These are phyloP conservation scores for Hypomyces rosellus DNA, from an alignment of 2,329 filamentous ascomycete genomes.

Conservation along the genomic window DNA sequence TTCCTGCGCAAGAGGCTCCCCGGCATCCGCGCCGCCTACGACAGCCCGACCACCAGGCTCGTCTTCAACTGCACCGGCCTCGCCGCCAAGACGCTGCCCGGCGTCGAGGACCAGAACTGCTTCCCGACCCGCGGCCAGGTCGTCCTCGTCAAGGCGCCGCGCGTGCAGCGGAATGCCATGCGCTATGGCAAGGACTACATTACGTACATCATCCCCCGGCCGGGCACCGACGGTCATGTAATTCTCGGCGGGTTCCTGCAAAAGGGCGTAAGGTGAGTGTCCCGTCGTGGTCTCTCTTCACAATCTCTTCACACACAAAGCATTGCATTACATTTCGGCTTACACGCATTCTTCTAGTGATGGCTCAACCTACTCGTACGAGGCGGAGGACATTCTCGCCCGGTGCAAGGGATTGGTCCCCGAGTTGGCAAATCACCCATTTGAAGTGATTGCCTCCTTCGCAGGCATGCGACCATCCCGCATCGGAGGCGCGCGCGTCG, in stretches of 20 bases:
- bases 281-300: too few relatives aligned
- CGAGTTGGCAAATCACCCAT: conserved; percentile 18
- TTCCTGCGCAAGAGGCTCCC: conserved; percentile 25
- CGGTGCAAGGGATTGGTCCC: conserved; percentile 27
- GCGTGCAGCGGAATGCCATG: conserved; percentile 31
- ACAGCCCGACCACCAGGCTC: conserved; percentile 20
- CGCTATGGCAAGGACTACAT: conserved; percentile 32
- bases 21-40: conserved; percentile 21
- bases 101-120: conserved; percentile 32
- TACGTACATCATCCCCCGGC: conserved; percentile 35
- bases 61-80: conserved; percentile 33
- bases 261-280: conserved; percentile 25
- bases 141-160: conserved; percentile 28
- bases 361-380: conserved; percentile 28
- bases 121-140: conserved; percentile 37
- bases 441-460: conserved; percentile 27
- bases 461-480: conserved; percentile 30
- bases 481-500: conserved; percentile 37
- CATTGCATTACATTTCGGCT: background rate
- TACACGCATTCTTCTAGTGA: conserved; percentile 18
- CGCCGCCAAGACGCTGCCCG: conserved; percentile 26
- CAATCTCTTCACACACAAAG: too few relatives aligned
- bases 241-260: conserved; percentile 36
- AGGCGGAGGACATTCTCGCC: conserved; percentile 31
- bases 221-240: conserved; percentile 28